phyloP scores from a whole-genome alignment of 139 green algal species.

The Picochlorum sp. region DNA sequence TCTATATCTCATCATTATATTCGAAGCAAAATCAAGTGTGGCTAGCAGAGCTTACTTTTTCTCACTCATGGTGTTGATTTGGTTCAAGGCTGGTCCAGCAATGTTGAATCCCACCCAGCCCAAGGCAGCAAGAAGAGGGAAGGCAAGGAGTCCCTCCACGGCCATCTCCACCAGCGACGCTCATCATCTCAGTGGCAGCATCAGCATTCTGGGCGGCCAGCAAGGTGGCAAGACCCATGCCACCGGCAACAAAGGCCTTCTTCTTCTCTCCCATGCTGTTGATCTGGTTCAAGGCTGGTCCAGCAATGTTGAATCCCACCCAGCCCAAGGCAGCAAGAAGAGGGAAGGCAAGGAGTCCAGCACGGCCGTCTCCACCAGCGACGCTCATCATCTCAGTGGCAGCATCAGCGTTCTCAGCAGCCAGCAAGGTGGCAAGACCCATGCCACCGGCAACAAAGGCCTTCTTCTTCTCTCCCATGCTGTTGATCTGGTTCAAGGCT shows the following conservation, averaged over 20 bases:
- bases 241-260: slow-evolving; percentile 3
- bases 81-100: neutral
- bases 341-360: slow-evolving; percentile 12
- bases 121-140: slow-evolving; percentile 9
- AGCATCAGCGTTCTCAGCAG: no score
- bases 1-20: no score
- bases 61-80: neutral
- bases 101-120: slow-evolving; percentile 15
- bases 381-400: no score
- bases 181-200: slow-evolving; percentile 58
- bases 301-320: slow-evolving; percentile 8
- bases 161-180: slow-evolving; percentile 45
- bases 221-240: slow-evolving; percentile 19
- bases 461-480: no score
- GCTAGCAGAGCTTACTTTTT: slow-evolving; percentile 16
- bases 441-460: no score
- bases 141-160: slow-evolving; percentile 12
- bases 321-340: slow-evolving; percentile 9
- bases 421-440: no score
- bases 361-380: slow-evolving; percentile 30
- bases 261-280: slow-evolving; percentile 18
- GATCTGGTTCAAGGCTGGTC: slow-evolving; percentile 17
- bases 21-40: neutral
- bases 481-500: no score
- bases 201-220: slow-evolving; percentile 40